phyloP scores from a whole-genome alignment of 1,139 yeast genomes.

The Yamadazyma trypodendri region DNA sequence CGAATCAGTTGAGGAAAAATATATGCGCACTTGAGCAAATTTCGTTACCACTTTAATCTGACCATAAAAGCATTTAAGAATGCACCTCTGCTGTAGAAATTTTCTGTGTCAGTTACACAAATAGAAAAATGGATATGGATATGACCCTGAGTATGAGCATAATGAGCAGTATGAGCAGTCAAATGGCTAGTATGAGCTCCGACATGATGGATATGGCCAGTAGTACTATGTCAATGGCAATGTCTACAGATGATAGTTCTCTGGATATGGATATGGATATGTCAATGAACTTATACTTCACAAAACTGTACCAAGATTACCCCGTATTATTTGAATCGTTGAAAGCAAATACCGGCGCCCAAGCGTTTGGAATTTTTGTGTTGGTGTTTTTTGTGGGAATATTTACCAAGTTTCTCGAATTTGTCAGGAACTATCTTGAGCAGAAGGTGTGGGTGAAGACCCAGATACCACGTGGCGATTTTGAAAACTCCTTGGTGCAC shows the following conservation, averaged over 20 bases:
- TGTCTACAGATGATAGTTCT: not conserved
- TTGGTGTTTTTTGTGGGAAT: conserved; percentile 58
- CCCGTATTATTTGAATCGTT: conserved; percentile 62
- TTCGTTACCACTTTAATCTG: conserved; percentile 6
- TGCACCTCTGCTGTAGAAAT: too few species aligned
- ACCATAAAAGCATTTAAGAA: not conserved
- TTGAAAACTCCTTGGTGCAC: too few species aligned
- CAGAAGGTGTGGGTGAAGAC: conserved; percentile 55
- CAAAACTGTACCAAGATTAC: conserved; percentile 46
- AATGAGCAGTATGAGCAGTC: conserved; percentile 2
- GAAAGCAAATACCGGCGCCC: conserved; percentile 51
- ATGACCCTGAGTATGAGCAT: conserved; percentile 5
- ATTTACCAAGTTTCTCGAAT: conserved; percentile 56
- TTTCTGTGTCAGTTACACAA: not conserved
- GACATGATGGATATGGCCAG: conserved; percentile 3
- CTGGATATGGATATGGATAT: conserved; percentile 26
- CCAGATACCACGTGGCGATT: not conserved
- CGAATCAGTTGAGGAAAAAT: not conserved
- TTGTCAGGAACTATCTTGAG: conserved; percentile 61
- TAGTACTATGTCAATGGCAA: conserved; percentile 5
- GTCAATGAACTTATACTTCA: conserved; percentile 59
- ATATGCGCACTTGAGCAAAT: conserved; percentile 10
- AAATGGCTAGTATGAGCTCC: conserved; percentile 5
- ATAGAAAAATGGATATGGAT: not conserved
- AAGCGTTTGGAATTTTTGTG: conserved; percentile 72